Base-by-base conservation (phyloP, 176 grass and related monocot species). In the Bonia amplexicaulis region DNA sequence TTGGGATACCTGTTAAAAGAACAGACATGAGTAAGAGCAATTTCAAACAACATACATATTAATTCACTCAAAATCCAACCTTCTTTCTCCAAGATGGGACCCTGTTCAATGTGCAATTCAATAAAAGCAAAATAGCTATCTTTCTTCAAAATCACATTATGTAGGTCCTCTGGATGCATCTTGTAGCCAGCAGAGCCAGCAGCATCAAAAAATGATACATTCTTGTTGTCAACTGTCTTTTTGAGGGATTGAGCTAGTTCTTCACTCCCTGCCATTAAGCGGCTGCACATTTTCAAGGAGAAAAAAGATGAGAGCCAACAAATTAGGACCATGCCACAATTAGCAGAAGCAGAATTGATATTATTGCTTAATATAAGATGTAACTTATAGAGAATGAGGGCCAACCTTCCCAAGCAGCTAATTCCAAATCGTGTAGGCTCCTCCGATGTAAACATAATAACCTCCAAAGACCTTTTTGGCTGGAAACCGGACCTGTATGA, bases 371-470 rank as follows among this genome's bases (percentile, higher is more conserved):
- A 47, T 12, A 73, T 60, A 69, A 47, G 25, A 68, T 20, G 35
- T 64, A 77, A 67, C 14, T 58, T 66, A 9, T 17, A 17, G 52
- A 17, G 41, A 73, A 44, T 74, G 31, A 73, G 42, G 65, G 53
- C 37, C 44, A 66, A 98, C 96, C 96, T 98, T 90, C 93, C 96
- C 90, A 99, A 88, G 69, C 93, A 99, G 37, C 93, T 94, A 61
- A 96, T 96, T 89, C 96, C 96, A 86, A 99, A 99, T 69, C 93
- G 88, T 69, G 96, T 99, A 59, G 96, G 96, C 78, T 99, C 93
- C 74, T 99, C 93, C 23, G 93, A 99, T 65, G 96, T 99, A 79
- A 99, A 99, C 96, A 99, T 99, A 72, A 99, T 92, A 83, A 99
- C 90, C 66, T 96, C 96, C 88, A 99, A 83, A 59, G 93, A 91